Percentiles rank a stretch among this genome's conserved stretches.
Evolutionary conservation across 164 flowering plant species (phyloP).

Genomic region (Aristolochia fimbriata): DNA sequence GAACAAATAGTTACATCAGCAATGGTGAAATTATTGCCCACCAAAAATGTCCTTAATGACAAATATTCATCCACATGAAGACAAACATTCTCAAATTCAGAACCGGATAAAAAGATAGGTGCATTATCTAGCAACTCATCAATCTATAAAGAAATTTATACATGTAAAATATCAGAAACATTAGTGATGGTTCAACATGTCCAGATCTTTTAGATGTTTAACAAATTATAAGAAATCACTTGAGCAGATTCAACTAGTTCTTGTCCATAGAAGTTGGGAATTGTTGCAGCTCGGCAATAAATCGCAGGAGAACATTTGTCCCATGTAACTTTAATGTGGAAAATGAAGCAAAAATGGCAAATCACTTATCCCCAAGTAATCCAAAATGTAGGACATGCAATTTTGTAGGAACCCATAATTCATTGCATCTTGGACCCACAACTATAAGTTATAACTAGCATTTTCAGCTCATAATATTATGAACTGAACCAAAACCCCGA

Average conservation of each 20-base stretch:
- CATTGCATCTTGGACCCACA: no score
- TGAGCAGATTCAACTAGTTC: conserved; percentile 44
- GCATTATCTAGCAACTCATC: conserved; percentile 77
- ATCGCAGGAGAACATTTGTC: conserved; percentile 37
- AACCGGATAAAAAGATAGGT: conserved; percentile 45
- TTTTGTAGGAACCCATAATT: no score
- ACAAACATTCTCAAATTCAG: conserved; percentile 83
- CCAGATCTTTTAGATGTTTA: no score
- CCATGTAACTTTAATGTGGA: conserved; percentile 48
- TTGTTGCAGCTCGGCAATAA: conserved; percentile 40
- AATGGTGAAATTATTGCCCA: conserved; percentile 53
- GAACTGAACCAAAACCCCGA: no score
- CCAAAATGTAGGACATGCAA: background rate
- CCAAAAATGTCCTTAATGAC: conserved; percentile 46
- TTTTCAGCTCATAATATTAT: no score
- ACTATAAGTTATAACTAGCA: no score
- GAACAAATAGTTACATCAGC: conserved; percentile 86
- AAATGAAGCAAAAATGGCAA: background rate
- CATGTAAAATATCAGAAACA: background rate
- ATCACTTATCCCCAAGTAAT: background rate
- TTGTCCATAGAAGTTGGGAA: conserved; percentile 39
- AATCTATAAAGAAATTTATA: conserved; percentile 39
- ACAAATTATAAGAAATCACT: no score
- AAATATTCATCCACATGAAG: conserved; percentile 44
- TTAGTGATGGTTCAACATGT: no score